Evolutionary conservation across 2,329 filamentous ascomycete genomes (phyloP).

Genomic region (Apiospora hydei): DNA sequence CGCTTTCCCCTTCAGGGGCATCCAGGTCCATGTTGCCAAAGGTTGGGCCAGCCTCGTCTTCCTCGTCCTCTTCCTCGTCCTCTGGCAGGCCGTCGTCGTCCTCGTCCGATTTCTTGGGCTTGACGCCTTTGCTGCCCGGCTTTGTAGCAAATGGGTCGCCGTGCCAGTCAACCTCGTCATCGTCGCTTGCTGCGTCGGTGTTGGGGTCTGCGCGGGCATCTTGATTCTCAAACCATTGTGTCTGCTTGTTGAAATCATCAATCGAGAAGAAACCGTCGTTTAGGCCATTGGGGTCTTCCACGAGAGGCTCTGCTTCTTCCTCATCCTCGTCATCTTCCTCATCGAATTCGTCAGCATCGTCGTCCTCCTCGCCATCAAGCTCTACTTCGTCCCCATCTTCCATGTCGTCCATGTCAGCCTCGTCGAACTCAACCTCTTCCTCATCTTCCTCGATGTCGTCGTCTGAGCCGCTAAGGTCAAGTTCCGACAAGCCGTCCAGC

Average conservation of each 20-base stretch:
- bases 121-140: conserved; percentile 32
- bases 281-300: conserved; percentile 80
- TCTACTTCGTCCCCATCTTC: conserved; percentile 41
- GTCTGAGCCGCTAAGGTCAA: conserved; percentile 38
- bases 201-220: conserved; percentile 80
- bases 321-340: conserved; percentile 58
- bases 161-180: conserved; percentile 90
- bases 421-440: conserved; percentile 41
- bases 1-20: conserved; percentile 73
- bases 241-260: conserved; percentile 95
- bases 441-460: conserved; percentile 46
- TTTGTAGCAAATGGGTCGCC: conserved; percentile 70
- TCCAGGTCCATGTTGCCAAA: conserved; percentile 82
- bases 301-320: conserved; percentile 61
- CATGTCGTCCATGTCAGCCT: conserved; percentile 43
- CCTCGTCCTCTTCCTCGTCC: conserved; percentile 61
- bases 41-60: conserved; percentile 80
- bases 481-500: conserved; percentile 44
- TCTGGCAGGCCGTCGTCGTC: conserved; percentile 43
- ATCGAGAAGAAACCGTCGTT: conserved; percentile 99
- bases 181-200: conserved; percentile 78
- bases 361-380: conserved; percentile 45
- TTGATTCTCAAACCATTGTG: conserved; percentile 86
- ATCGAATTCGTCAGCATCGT: conserved; percentile 49
- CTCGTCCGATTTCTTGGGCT: conserved; percentile 48